Conservation (phyloP, 2,329 filamentous ascomycete species). For the Fusarium aywerte region DNA sequence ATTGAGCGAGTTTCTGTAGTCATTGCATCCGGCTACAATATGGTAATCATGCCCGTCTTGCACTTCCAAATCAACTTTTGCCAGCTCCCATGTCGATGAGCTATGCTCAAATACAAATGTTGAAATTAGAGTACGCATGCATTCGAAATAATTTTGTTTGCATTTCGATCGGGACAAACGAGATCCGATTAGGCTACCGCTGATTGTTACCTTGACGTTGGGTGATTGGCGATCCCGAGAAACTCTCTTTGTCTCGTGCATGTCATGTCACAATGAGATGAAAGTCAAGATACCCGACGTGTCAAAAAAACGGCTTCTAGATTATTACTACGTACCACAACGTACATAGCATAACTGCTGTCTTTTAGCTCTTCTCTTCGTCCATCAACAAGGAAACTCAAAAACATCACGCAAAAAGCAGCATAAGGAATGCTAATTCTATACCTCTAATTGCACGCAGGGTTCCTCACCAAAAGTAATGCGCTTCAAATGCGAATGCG, state of each 20-base stretch:
- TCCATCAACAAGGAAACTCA: neutral
- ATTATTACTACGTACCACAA: neutral
- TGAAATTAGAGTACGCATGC: neutral
- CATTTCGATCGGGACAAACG: conserved; percentile 35
- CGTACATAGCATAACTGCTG: neutral
- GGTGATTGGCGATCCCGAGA: conserved; percentile 3
- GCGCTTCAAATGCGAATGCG: conserved; percentile 27
- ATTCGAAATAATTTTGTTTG: neutral
- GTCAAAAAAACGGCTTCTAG: neutral
- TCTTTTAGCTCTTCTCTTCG: neutral
- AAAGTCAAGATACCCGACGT: neutral
- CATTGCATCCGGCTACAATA: neutral
- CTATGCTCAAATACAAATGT: neutral
- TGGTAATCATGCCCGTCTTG: neutral
- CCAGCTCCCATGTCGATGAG: neutral
- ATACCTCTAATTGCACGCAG: conserved; percentile 16
- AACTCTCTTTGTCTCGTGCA: neutral
- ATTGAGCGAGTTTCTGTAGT: neutral
- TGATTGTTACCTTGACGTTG: conserved; percentile 1
- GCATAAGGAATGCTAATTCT: neutral
- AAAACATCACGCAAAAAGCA: neutral
- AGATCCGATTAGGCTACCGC: conserved; percentile 36
- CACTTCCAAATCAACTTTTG: neutral
- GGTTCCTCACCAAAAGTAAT: conserved; percentile 5
- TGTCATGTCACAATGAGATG: neutral